These are phyloP conservation scores for Sclerotinia sclerotiorum DNA, from an alignment of 2,329 filamentous ascomycete species.

Conservation along the genomic window DNA sequence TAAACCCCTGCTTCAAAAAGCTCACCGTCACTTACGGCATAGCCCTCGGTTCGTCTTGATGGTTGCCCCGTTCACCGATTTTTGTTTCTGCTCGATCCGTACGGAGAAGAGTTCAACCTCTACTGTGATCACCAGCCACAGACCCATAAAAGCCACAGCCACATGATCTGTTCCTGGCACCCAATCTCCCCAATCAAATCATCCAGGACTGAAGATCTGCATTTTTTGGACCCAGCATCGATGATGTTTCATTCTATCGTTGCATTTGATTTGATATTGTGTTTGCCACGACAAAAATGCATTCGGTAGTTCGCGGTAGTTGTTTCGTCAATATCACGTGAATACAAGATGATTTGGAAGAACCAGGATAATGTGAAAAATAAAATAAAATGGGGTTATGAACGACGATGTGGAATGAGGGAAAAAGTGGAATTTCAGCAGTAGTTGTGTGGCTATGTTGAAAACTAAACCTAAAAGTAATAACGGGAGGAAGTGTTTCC, in stretches of 20 bases:
- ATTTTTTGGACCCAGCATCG: not conserved
- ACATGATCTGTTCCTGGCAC: not conserved
- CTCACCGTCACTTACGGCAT: constrained; percentile 1
- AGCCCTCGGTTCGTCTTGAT: not conserved
- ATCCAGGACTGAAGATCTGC: not conserved
- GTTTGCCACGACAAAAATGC: not conserved
- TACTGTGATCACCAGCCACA: not conserved
- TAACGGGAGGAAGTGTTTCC: no score
- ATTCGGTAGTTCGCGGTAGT: not conserved
- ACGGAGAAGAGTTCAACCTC: no score
- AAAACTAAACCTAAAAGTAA: not conserved
- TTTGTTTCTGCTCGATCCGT: not conserved
- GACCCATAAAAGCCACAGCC: not conserved
- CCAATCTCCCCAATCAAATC: not conserved
- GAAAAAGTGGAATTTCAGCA: constrained; percentile 6
- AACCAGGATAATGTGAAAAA: not conserved
- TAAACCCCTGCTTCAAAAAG: not conserved
- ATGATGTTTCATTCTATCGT: not conserved
- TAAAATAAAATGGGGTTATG: not conserved
- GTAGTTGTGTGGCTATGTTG: not conserved
- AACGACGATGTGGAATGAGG: not conserved
- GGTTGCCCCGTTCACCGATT: not conserved
- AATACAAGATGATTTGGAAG: not conserved
- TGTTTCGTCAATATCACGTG: not conserved
- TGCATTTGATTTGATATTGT: not conserved